phyloP scores from a whole-genome alignment of 495 filamentous ascomycete species.

The Podospora comata region DNA sequence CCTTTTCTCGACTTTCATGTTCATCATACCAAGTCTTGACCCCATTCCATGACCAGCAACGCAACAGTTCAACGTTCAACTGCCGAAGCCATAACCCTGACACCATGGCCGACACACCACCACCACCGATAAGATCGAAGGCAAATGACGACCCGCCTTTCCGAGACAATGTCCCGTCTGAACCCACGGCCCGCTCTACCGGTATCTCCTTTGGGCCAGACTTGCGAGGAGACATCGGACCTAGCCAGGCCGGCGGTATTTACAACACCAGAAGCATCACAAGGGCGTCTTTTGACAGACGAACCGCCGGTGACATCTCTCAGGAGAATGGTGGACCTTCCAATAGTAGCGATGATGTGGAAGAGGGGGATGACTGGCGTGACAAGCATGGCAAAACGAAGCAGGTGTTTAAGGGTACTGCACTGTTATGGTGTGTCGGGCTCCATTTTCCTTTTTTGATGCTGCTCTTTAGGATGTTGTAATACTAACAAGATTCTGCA shows the following conservation, averaged over 20 bases:
- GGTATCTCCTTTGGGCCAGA: constrained; percentile 10
- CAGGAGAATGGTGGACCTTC: constrained; percentile 23
- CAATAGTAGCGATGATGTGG: constrained; percentile 25
- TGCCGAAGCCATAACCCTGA: not conserved
- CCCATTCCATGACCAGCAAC: not conserved
- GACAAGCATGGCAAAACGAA: constrained; percentile 36
- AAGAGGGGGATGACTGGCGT: constrained; percentile 42
- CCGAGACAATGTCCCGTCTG: not conserved
- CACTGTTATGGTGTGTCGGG: constrained; percentile 39
- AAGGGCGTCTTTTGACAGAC: constrained; percentile 24
- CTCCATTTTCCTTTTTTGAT: not conserved
- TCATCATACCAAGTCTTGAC: not conserved
- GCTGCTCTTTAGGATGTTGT: not conserved
- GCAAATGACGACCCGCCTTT: not conserved
- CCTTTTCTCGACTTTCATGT: not conserved
- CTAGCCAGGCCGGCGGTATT: constrained; percentile 33
- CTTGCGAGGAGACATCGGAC: not conserved
- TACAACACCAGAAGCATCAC: constrained; percentile 40
- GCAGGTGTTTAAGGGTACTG: constrained; percentile 44
- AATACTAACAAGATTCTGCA: constrained; percentile 6
- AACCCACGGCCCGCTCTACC: constrained; percentile 9
- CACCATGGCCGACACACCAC: constrained; percentile 1
- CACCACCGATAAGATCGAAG: not conserved
- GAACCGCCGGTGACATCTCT: constrained; percentile 28
- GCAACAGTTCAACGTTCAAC: not conserved